These are phyloP conservation scores for Selaginella tamariscina DNA, from an alignment of 75 land plant genomes.

Conservation along the genomic window DNA sequence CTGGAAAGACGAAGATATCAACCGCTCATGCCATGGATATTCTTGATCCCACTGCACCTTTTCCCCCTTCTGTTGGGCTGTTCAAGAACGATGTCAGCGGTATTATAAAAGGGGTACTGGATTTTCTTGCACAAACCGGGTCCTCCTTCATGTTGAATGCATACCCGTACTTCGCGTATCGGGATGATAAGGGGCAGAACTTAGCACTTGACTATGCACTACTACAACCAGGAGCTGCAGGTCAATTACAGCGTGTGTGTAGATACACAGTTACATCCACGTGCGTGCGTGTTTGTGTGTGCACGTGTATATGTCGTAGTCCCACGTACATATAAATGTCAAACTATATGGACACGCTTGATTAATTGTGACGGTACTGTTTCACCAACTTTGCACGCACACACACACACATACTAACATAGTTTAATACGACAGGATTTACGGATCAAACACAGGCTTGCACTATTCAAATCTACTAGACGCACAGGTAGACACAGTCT, in stretches of 20 bases:
- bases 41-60: constrained; percentile 9
- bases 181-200: background rate
- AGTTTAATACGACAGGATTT: background rate
- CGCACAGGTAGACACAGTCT: constrained; percentile 3
- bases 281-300: no score
- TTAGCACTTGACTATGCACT: constrained; percentile 21
- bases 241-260: no score
- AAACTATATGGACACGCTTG: no score
- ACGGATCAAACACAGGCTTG: background rate
- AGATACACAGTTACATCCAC: no score
- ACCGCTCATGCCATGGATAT: constrained; percentile 18
- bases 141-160: constrained; percentile 21
- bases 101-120: constrained; percentile 15
- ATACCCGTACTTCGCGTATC: constrained; percentile 23
- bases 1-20: background rate
- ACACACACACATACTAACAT: no score
- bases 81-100: constrained; percentile 14
- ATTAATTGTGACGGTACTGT: no score
- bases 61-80: constrained; percentile 20
- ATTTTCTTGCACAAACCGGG: constrained; percentile 16
- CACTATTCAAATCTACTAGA: constrained; percentile 1
- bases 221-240: constrained; percentile 13
- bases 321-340: no score
- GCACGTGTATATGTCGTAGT: no score
- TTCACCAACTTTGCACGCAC: no score